phyloP scores from a whole-genome alignment of 2,329 filamentous ascomycete genomes.

The Thelonectria olida region DNA sequence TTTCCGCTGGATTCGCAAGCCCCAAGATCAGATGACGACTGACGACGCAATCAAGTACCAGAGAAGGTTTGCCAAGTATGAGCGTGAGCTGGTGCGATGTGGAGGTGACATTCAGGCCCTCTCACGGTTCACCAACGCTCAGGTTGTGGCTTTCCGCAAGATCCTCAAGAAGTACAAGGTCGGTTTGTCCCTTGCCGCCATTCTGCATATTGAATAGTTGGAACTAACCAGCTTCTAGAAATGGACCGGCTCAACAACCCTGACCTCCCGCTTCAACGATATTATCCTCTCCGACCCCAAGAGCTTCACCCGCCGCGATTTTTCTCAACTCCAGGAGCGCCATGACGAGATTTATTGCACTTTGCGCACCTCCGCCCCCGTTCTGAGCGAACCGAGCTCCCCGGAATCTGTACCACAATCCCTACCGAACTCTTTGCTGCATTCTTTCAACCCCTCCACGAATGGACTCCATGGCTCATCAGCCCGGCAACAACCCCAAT shows the following conservation, averaged over 20 bases:
- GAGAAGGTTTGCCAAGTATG: constrained; percentile 62
- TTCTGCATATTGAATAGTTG: not conserved
- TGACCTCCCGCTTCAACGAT: constrained; percentile 73
- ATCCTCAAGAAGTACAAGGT: constrained; percentile 84
- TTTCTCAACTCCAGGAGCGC: constrained; percentile 60
- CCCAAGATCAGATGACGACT: constrained; percentile 37
- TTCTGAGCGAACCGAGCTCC: constrained; percentile 51
- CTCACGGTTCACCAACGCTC: constrained; percentile 76
- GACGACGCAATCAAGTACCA: constrained; percentile 56
- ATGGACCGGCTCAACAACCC: constrained; percentile 78
- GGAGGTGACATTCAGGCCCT: constrained; percentile 77
- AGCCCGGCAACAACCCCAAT: constrained; percentile 32
- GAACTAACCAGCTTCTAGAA: constrained; percentile 58
- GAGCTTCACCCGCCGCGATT: constrained; percentile 76
- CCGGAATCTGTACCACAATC: constrained; percentile 40
- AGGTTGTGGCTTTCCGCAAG: constrained; percentile 81
- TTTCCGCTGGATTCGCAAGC: constrained; percentile 56
- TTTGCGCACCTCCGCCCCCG: constrained; percentile 57
- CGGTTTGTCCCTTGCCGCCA: not conserved
- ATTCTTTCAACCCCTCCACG: constrained; percentile 15
- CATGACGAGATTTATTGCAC: constrained; percentile 60
- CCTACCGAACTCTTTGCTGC: constrained; percentile 20
- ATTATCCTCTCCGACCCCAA: constrained; percentile 72
- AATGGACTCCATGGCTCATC: constrained; percentile 39
- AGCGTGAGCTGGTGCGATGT: constrained; percentile 63